Evolutionary conservation across 129 eudicot genomes (phyloP).

Genomic region (Erigeron canadensis): DNA sequence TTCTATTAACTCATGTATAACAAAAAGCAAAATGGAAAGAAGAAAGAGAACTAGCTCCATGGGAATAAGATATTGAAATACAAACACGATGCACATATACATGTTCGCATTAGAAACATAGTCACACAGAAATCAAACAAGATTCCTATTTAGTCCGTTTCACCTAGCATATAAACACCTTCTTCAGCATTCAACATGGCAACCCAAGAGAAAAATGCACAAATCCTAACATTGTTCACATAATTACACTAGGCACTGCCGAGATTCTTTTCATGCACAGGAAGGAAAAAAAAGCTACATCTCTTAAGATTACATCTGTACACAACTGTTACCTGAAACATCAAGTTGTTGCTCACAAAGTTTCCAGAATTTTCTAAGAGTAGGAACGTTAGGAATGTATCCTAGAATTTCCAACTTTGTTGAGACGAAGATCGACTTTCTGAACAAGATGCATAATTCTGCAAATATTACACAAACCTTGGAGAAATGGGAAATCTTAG

Average conservation of each 20-base stretch:
- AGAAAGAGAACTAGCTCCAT: background rate
- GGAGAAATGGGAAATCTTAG: slow-evolving; percentile 26
- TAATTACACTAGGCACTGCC: background rate
- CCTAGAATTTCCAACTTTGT: slow-evolving; percentile 75
- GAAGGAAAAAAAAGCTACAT: background rate
- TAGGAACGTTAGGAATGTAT: slow-evolving; percentile 58
- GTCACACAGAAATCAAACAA: background rate
- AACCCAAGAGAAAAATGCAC: too few relatives aligned
- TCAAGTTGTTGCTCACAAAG: slow-evolving; percentile 74
- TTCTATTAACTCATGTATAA: background rate
- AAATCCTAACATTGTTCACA: too few relatives aligned
- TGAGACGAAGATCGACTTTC: slow-evolving; percentile 53
- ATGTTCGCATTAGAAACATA: background rate
- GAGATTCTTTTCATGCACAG: slow-evolving; percentile 5
- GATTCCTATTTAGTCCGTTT: slow-evolving; percentile 1
- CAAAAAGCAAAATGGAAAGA: background rate
- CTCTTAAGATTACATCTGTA: background rate
- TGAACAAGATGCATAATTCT: slow-evolving; percentile 81
- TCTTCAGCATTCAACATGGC: background rate
- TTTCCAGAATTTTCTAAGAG: slow-evolving; percentile 63
- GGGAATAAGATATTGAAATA: background rate
- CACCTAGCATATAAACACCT: background rate
- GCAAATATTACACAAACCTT: slow-evolving; percentile 87
- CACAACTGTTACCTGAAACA: slow-evolving; percentile 55
- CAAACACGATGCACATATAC: background rate